phyloP scores from a whole-genome alignment of 2,329 filamentous ascomycete species.

The Purpureocillium lavendulum region DNA sequence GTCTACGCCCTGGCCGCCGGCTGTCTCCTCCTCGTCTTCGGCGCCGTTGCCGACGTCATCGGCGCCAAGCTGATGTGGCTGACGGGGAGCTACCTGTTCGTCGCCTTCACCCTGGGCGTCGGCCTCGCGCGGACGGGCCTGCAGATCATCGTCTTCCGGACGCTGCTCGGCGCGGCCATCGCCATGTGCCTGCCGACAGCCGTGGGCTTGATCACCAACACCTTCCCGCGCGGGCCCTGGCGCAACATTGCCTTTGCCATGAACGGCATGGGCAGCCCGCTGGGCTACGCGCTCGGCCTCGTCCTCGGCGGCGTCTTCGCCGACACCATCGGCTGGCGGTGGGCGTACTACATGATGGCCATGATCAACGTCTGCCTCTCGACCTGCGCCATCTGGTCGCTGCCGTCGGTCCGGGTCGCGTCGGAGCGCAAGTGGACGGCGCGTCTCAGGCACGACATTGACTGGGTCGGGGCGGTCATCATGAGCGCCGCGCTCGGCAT shows the following conservation, averaged over 20 bases:
- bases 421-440: conserved; percentile 17
- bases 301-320: conserved; percentile 41
- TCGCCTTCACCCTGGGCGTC: conserved; percentile 23
- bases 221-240: conserved; percentile 23
- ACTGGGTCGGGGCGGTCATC: conserved; percentile 42
- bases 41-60: conserved; percentile 26
- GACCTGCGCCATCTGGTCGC: conserved; percentile 24
- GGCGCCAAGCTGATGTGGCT: conserved; percentile 25
- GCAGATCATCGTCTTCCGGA: conserved; percentile 28
- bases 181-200: conserved; percentile 28
- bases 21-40: conserved; percentile 25
- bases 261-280: conserved; percentile 33
- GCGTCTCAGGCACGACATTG: conserved; percentile 31
- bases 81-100: conserved; percentile 21
- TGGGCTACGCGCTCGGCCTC: conserved; percentile 40
- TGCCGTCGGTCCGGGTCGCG: conserved; percentile 16
- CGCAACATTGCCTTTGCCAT: conserved; percentile 34
- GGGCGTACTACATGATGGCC: conserved; percentile 31
- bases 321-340: conserved; percentile 38
- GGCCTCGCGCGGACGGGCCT: conserved; percentile 23
- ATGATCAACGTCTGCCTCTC: conserved; percentile 27
- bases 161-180: conserved; percentile 23
- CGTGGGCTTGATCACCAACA: conserved; percentile 27
- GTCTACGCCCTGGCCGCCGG: conserved; percentile 19
- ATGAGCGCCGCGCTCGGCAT: conserved; percentile 36